Base-by-base conservation (phyloP, 2,329 filamentous ascomycete genomes). In the Seiridium cupressi region DNA sequence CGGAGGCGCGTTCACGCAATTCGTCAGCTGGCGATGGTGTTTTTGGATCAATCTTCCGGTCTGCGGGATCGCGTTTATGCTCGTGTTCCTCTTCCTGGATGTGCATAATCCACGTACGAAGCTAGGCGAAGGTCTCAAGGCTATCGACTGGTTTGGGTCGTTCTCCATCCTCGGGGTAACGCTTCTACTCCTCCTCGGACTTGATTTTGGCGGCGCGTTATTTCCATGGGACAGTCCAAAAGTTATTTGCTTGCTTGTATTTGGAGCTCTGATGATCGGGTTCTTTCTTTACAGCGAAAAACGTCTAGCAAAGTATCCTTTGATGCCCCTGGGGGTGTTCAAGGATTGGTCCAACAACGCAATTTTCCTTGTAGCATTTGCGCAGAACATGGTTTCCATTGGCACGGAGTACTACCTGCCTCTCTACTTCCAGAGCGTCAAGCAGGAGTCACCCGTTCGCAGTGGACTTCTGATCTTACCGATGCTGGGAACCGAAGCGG, bases 81-180 rank as follows among this genome's bases (percentile, higher is more conserved):
- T 68, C 3, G 13, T 70, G 40, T 44, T 66, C 10, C 42, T 70
- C 3, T 70, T 76, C 18, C 70, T 71, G 9, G 72, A 77, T 57
- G 76, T 77, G 59, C 47, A 76, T 18, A 64, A 73, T 8, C 74
- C 78, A 47, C 72, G 78, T 62, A 87, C 85, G 2, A 64, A 59
- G 55, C 38, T 66, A 18, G 13, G 60, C 54, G 65, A 66, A 3
- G 85, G 85, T 1, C 68, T 88, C 11, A 82, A 81, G 63, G 83
- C 83, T 0, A 70, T 79, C 4, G 78, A 80, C 62, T 68, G 76
- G 35, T 62, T 72, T 0, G 77, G 77, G 1, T 70, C 71, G 0
- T 64, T 74, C 36, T 68, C 76, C 38, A 66, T 80, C 8, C 71
- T 80, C 66, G 64, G 66, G 63, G 61, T 69, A 63, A 64, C 73